These are phyloP conservation scores for Trametes punicea DNA, from an alignment of 768 basidiomycete genomes.

Conservation along the genomic window DNA sequence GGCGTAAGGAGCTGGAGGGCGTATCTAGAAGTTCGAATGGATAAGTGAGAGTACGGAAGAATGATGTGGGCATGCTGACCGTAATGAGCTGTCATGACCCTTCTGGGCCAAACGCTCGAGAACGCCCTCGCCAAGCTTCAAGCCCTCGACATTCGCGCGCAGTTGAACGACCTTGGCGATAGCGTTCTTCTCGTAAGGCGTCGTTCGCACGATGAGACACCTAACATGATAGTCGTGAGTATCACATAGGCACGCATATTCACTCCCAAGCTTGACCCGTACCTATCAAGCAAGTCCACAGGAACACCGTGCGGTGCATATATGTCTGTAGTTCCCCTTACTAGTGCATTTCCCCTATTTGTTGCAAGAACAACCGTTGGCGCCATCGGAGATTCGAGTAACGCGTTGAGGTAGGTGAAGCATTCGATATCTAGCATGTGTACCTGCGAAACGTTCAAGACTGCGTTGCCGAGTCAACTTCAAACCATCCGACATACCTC, in stretches of 20 bases:
- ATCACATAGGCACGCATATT: background rate
- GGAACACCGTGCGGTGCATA: constrained; percentile 92
- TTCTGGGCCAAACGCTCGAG: constrained; percentile 78
- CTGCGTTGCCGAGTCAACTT: background rate
- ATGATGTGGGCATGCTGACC: too few species aligned
- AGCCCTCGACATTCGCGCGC: constrained; percentile 82
- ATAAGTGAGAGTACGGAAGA: background rate
- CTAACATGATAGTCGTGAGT: constrained; percentile 35
- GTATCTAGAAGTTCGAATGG: constrained; percentile 50
- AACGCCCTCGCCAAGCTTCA: constrained; percentile 72
- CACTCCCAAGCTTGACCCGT: constrained; percentile 23
- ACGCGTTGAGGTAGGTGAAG: constrained; percentile 96
- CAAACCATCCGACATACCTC: constrained; percentile 57
- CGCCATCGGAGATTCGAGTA: constrained; percentile 94
- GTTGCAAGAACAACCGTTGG: constrained; percentile 97
- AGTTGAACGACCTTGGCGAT: constrained; percentile 84
- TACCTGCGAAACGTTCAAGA: constrained; percentile 50
- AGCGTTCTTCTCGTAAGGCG: constrained; percentile 77
- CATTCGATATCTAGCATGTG: constrained; percentile 99
- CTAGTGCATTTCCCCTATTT: constrained; percentile 88
- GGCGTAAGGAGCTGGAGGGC: constrained; percentile 90
- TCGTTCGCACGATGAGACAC: constrained; percentile 94
- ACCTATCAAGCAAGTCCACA: constrained; percentile 91
- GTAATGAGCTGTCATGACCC: constrained; percentile 77
- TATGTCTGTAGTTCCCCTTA: constrained; percentile 91